A percentile compares a stretch with the other conserved stretches of the same genome.
phyloP scores from a whole-genome alignment of 83 land plant species.

The Thuja plicata region DNA sequence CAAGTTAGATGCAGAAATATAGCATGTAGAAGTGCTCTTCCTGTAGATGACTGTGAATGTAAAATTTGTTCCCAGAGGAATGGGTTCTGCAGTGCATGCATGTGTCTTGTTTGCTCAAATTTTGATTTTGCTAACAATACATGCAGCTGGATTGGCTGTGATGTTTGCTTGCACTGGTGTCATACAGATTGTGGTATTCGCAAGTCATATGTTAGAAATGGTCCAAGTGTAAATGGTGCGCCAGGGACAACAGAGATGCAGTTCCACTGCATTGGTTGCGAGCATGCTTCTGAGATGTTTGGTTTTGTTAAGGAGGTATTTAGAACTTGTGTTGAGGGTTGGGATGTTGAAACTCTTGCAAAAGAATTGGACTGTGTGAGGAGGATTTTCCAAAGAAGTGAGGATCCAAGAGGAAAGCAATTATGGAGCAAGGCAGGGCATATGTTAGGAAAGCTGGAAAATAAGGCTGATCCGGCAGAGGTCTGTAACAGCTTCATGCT shows the following conservation, averaged over 20 bases:
- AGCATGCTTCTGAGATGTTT: constrained; percentile 89
- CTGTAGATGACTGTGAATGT: constrained; percentile 97
- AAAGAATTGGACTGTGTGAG: constrained; percentile 88
- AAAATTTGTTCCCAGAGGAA: constrained; percentile 67
- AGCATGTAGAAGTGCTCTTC: constrained; percentile 57
- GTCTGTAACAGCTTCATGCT: constrained; percentile 49
- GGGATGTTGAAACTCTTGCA: constrained; percentile 71
- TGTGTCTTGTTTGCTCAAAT: constrained; percentile 95
- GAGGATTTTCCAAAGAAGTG: constrained; percentile 76
- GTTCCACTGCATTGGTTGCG: constrained; percentile 88
- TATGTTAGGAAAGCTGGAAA: constrained; percentile 53
- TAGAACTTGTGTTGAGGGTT: constrained; percentile 68
- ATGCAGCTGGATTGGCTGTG: constrained; percentile 98
- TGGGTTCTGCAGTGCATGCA: constrained; percentile 93
- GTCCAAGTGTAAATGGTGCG: constrained; percentile 44
- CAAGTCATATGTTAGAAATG: constrained; percentile 62
- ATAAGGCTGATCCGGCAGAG: constrained; percentile 41
- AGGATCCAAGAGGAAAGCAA: constrained; percentile 68
- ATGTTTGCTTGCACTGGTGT: constrained; percentile 96
- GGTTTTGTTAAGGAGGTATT: constrained; percentile 98
- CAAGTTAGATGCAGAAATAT: constrained; percentile 72
- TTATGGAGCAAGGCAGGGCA: constrained; percentile 60
- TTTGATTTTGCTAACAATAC: constrained; percentile 90
- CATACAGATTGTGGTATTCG: constrained; percentile 89
- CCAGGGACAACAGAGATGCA: constrained; percentile 79